Base-by-base conservation (phyloP, 805 yeast genomes). In the Suhomyces vadensis region DNA sequence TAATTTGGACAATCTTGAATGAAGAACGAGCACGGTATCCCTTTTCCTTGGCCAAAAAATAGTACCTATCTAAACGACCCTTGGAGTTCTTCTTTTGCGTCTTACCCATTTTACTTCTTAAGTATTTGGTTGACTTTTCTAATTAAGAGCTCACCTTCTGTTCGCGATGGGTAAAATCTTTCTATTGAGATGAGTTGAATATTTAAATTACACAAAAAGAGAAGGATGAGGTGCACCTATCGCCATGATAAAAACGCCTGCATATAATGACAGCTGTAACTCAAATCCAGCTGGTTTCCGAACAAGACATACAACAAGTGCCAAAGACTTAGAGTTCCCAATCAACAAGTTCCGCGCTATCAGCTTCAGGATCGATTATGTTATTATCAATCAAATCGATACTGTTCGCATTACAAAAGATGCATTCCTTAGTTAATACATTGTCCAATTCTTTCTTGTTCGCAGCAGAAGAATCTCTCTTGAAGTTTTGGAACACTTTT, bases 1-100 rank as follows among this genome's bases (percentile, higher is more conserved):
- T 94, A 49, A 94, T 87, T 66, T 94, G 99, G 48, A 94, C 77
- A 55, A 94, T 79, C 65, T 94, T 94, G 73, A 94, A 94, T 21
- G 98, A 90, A 35, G 99, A 94, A 79, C 99, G 96, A 41, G 99
- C 99, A 65, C 99, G 81, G 61, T 94, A 94, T 36, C 99, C 99
- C 68, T 92, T 94, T 69, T 94, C 99, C 64, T 94, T 94, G 26
- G 99, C 99, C 27, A 94, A 80, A 64, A 81, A 86, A 67, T 94
- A 94, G 85, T 94, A 94, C 57, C 92, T 86, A 74, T 94, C 99
- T 66, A 94, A 83, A 83, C 99, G 97, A 76, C 99, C 99, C 78
- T 94, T 92, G 67, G 95, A 88, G 63, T 88, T 85, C 70, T 91
- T 91, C 81, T 91, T 91, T 63, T 91, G 96, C 35, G 94, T 81